Percentiles rank a stretch among this genome's conserved stretches.
Conservation (phyloP, 129 eudicot species). For the Dittrichia graveolens region DNA sequence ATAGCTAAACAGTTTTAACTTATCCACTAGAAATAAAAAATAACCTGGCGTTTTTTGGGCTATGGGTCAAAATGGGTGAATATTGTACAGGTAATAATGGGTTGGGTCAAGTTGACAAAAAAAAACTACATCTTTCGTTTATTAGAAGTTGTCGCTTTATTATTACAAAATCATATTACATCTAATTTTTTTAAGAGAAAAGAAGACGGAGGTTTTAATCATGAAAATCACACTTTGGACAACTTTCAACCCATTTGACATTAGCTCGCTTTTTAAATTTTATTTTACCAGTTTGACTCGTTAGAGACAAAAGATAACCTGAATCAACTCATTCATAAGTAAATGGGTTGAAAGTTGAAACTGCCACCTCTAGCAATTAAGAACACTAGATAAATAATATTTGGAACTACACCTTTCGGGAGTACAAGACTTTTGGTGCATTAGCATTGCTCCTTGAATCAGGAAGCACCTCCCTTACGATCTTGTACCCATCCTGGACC, state of each 20-base stretch:
- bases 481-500: constrained; percentile 55
- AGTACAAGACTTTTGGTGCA: constrained; percentile 46
- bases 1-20: no score
- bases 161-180: no score
- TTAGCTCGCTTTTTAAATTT: not conserved
- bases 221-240: no score
- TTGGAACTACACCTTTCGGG: constrained; percentile 62
- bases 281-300: not conserved
- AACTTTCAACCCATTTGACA: not conserved
- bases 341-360: not conserved
- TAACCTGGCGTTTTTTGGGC: no score
- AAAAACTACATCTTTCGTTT: no score
- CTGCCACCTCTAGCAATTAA: not conserved
- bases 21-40: no score
- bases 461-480: constrained; percentile 58
- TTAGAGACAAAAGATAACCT: not conserved
- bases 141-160: no score
- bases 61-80: not conserved
- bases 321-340: not conserved
- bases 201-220: no score
- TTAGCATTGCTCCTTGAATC: constrained; percentile 45
- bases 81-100: not conserved
- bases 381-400: not conserved
- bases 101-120: not conserved
- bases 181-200: no score